Base-by-base conservation (phyloP, 805 yeast species). In the Lipomyces sp. region DNA sequence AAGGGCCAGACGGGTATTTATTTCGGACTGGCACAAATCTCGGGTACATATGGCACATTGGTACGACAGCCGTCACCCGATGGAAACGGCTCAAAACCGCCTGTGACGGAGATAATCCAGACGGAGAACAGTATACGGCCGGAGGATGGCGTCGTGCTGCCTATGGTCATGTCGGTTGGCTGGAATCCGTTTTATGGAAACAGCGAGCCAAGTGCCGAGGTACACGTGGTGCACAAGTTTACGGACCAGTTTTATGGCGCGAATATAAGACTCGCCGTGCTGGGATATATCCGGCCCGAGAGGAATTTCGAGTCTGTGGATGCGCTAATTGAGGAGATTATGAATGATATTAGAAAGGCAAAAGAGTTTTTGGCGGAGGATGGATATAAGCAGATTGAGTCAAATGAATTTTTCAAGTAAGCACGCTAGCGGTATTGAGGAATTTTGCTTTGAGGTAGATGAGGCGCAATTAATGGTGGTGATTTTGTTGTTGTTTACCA, bases 141-240 rank as follows among this genome's bases (percentile, higher is more conserved):
- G 11, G 73, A 71, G 2, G 84, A 82, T 53, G 60, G 57, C 6
- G 24, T 8, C 4, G 82, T 82, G 1, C 80, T 86, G 33, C 98
- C 98, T 0, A 92, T 92, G 88, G 99, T 95, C 7, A 89, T 94
- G 90, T 90, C 97, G 7, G 83, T 95, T 24, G 99, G 99, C 0
- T 91, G 92, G 90, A 95, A 95, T 75, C 98, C 99, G 50, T 94
- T 88, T 76, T 95, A 86, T 79, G 84, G 87, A 33, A 93, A 95
- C 77, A 82, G 85, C 59, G 84, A 84, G 72, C 91, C 90, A 78
- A 87, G 97, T 0, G 96, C 95, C 2, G 84, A 95, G 73, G 81
- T 95, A 30, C 97, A 95, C 77, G 84, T 95, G 4, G 82, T 95
- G 63, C 96, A 92, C 78, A 79, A 87, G 54, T 95, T 92, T 73